Conservation (phyloP, 1,284 basidiomycete genomes). For the Pascua sp. region DNA sequence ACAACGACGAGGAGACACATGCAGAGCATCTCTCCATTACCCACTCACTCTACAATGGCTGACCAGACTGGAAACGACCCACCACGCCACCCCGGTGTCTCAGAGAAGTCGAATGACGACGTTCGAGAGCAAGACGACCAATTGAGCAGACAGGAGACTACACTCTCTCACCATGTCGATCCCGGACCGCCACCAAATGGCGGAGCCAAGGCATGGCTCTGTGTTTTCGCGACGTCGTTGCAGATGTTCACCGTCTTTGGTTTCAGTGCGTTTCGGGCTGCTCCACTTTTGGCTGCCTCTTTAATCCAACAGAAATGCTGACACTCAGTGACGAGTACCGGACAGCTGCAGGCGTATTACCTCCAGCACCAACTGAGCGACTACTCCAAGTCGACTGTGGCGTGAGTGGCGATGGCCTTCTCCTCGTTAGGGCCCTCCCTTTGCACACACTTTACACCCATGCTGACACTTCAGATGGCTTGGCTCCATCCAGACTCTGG, state of each 20-base stretch:
- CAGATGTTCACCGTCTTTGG: conserved; percentile 44
- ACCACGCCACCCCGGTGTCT: no score
- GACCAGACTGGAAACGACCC: no score
- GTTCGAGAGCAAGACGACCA: no score
- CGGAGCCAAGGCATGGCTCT: conserved; percentile 43
- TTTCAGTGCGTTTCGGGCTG: conserved; percentile 30
- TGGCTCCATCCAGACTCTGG: conserved; percentile 34
- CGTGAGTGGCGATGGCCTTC: conserved; percentile 24
- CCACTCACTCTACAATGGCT: no score
- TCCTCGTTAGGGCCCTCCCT: neutral
- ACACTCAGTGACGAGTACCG: conserved; percentile 35
- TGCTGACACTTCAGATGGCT: conserved; percentile 32
- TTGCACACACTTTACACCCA: neutral
- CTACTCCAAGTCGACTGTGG: conserved; percentile 35
- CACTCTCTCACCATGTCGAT: conserved; percentile 10
- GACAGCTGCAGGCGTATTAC: conserved; percentile 41
- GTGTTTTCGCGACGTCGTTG: conserved; percentile 35
- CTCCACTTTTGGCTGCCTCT: neutral
- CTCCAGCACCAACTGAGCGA: conserved; percentile 33
- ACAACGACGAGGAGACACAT: no score
- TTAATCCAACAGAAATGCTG: no score
- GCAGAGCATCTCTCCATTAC: no score
- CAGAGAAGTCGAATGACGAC: no score
- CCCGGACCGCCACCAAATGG: conserved; percentile 46
- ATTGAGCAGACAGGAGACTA: no score